phyloP scores from a whole-genome alignment of 495 filamentous ascomycete species.

The Tuber indicum region DNA sequence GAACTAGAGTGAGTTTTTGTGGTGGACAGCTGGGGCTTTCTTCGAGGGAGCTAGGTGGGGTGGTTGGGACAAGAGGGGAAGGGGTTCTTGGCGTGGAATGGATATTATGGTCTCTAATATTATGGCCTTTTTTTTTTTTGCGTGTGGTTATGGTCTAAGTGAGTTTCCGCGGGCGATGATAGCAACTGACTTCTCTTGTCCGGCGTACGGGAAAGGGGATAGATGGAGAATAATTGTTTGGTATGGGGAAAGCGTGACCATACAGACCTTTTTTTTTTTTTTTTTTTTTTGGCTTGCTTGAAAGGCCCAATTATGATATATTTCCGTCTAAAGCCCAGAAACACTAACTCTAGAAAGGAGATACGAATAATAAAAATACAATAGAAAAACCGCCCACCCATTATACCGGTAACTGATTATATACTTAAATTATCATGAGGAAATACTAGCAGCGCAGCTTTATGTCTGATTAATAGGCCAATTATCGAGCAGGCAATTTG shows the following conservation, averaged over 20 bases:
- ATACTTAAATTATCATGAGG: constrained; percentile 64
- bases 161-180: not conserved
- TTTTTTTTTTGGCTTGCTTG: not conserved
- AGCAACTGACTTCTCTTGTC: not conserved
- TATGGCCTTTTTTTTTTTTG: not conserved
- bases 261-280: not conserved
- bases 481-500: constrained; percentile 68
- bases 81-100: not conserved
- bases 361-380: not conserved
- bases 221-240: not conserved
- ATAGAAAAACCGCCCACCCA: not conserved
- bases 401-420: constrained; percentile 12
- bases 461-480: constrained; percentile 78
- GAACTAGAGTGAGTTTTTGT: constrained; percentile 25
- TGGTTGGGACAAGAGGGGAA: not conserved
- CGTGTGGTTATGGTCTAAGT: not conserved
- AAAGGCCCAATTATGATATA: not conserved
- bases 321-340: not conserved
- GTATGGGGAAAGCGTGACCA: not conserved
- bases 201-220: not conserved
- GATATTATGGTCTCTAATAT: not conserved
- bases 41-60: not conserved
- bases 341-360: not conserved
- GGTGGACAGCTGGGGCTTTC: not conserved
- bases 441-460: constrained; percentile 76